phyloP scores from a whole-genome alignment of 169 alveolate genomes.

The Toxoplasma gondii region DNA sequence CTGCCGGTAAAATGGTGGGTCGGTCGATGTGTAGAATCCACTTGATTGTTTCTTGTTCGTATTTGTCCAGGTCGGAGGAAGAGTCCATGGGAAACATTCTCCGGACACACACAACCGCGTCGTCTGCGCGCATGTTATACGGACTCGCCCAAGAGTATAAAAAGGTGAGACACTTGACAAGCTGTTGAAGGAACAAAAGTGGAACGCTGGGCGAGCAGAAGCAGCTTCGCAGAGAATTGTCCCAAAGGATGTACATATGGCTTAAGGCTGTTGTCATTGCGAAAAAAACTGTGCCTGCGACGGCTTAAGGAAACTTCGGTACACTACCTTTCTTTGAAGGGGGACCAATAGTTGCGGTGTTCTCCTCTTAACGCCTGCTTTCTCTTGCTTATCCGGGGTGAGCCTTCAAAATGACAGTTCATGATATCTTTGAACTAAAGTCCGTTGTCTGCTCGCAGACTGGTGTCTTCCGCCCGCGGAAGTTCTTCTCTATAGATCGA shows the following conservation, averaged over 20 bases:
- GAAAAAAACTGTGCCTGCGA: not conserved
- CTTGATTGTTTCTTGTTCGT: too few relatives aligned
- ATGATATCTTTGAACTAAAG: too few relatives aligned
- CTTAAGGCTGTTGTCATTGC: not conserved
- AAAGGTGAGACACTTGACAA: constrained; percentile 64
- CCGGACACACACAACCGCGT: constrained; percentile 99
- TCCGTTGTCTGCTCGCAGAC: constrained; percentile 42
- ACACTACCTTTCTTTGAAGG: too few relatives aligned
- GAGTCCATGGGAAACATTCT: constrained; percentile 82
- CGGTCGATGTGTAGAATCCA: too few relatives aligned
- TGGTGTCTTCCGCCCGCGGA: constrained; percentile 84
- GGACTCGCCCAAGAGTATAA: constrained; percentile 92
- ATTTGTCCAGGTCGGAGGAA: constrained; percentile 59
- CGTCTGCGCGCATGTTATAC: constrained; percentile 94
- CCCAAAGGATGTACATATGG: not conserved
- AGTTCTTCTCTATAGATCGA: constrained; percentile 98
- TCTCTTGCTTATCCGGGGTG: too few relatives aligned
- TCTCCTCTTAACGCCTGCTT: too few relatives aligned
- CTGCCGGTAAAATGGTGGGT: too few relatives aligned
- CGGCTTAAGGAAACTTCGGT: too few relatives aligned
- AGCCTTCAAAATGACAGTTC: too few relatives aligned
- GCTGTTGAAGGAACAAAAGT: not conserved
- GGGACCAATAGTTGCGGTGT: too few relatives aligned
- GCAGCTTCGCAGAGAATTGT: too few relatives aligned
- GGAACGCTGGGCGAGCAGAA: not conserved